Conservation (phyloP, 441 rosid species). For the Euphorbia schlechtendalii region DNA sequence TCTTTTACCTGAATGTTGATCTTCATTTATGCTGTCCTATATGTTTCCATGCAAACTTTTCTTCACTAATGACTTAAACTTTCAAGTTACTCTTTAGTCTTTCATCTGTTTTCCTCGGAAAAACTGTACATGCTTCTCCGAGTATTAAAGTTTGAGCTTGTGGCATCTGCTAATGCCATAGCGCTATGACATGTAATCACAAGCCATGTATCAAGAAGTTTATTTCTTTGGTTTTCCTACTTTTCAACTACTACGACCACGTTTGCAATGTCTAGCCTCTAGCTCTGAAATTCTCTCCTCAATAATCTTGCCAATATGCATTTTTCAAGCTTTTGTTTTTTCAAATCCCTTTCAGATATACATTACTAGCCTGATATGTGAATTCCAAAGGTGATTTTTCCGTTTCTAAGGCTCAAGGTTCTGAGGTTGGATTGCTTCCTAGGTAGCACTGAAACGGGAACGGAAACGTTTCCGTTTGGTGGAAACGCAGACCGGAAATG, state of each 20-base stretch:
- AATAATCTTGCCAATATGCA: not conserved
- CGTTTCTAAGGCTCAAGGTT: not conserved
- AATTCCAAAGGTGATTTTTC: not conserved
- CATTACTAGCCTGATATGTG: no score
- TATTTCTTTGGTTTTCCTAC: no score
- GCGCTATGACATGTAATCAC: no score
- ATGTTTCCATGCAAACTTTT: not conserved
- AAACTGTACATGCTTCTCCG: not conserved
- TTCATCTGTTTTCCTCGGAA: not conserved
- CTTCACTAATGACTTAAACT: not conserved
- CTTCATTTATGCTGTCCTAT: no score
- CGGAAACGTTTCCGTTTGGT: no score
- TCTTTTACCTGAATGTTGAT: no score
- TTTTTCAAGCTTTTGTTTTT: not conserved
- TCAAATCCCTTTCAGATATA: not conserved
- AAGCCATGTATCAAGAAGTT: no score
- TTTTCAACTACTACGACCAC: no score
- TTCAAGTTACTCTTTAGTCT: constrained; percentile 1
- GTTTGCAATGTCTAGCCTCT: no score
- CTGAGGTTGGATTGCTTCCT: no score
- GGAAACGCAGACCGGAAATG: no score
- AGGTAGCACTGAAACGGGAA: no score
- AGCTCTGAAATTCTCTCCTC: not conserved
- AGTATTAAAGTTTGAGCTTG: not conserved
- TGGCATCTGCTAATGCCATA: not conserved